Base-by-base conservation (phyloP, 2,329 filamentous ascomycete genomes). In the Raffaelea deltoideospora region DNA sequence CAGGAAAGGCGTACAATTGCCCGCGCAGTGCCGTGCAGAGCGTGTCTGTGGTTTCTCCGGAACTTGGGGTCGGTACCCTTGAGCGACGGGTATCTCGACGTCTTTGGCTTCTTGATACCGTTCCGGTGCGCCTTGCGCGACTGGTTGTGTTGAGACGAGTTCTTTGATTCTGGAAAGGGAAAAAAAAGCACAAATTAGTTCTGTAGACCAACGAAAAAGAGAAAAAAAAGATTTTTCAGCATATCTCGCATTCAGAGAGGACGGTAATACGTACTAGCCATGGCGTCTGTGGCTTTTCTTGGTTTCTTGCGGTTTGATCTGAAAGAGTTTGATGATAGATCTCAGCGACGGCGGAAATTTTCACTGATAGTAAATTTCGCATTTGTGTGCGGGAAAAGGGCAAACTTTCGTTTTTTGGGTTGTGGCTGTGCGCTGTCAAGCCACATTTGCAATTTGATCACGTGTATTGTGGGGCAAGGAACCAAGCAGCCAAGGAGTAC, bases 91-190 rank as follows among this genome's bases (percentile, higher is more conserved):
- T 98, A 98, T 73, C 90, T 78, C 68, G 87, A 78, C 61, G 90
- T 96, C 79, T 94, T 95, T 50, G 90, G 90, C 82, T 95, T 96
- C 82, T 96, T 96, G 78, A 98, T 98, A 71, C 90, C 90, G 76
- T 98, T 98, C 63, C 81, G 79, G 80, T 98, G 90, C 70, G 86
- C 87, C 83, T 98, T 98, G 74, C 82, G 82, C 65, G 76, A 77
- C 79, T 90, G 82, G 72, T 95, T 95, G 73, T 95, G 86, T 76
- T 96, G 88, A 59, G 88, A 95, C 71, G 85, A 92, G 80, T 96
- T 96, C 86, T 96, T 96, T 58, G 90, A 96, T 77, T 96, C 87
- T 95, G 62, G 41, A 41, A 31, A 39, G 10, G 20, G 34, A 21
- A 33, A 28, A n/a, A n/a, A n/a, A n/a, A n/a, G n/a, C n/a, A n/a